Conservation (phyloP, 2,329 filamentous ascomycete species). For the Tolypocladium nubicola region DNA sequence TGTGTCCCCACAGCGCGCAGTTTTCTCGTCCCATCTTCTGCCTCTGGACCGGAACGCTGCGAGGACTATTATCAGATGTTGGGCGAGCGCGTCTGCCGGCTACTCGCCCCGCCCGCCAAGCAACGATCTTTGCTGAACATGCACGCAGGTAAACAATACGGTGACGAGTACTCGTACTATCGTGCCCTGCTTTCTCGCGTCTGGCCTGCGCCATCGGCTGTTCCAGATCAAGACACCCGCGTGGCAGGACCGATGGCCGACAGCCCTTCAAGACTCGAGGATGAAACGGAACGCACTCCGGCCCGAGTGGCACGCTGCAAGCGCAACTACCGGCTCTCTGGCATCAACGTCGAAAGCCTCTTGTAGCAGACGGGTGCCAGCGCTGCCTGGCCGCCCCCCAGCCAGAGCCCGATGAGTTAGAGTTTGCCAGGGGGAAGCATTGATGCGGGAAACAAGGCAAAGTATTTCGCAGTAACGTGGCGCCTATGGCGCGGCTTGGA, state of each 20-base stretch:
- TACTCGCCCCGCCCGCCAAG: background rate
- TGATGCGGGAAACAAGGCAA: too few species aligned
- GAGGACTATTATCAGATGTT: background rate
- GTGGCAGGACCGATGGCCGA: background rate
- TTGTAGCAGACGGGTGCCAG: background rate
- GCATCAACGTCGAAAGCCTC: background rate
- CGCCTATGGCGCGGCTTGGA: background rate
- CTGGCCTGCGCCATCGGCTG: background rate
- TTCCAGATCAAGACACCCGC: background rate
- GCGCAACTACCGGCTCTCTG: background rate
- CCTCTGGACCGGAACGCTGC: background rate
- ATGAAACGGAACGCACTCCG: background rate
- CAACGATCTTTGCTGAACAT: too few species aligned
- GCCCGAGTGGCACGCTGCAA: background rate
- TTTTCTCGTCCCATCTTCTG: background rate
- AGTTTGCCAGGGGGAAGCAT: too few species aligned
- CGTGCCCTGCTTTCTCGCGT: background rate
- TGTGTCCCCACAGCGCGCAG: background rate
- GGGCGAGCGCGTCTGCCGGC: too few species aligned
- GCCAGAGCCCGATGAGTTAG: too few species aligned
- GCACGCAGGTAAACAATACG: background rate
- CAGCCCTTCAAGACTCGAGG: background rate
- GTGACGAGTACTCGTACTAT: background rate
- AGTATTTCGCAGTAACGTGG: background rate
- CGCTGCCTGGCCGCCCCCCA: background rate